phyloP scores from a whole-genome alignment of 345 rosid genomes.

The Lepidium didymum region DNA sequence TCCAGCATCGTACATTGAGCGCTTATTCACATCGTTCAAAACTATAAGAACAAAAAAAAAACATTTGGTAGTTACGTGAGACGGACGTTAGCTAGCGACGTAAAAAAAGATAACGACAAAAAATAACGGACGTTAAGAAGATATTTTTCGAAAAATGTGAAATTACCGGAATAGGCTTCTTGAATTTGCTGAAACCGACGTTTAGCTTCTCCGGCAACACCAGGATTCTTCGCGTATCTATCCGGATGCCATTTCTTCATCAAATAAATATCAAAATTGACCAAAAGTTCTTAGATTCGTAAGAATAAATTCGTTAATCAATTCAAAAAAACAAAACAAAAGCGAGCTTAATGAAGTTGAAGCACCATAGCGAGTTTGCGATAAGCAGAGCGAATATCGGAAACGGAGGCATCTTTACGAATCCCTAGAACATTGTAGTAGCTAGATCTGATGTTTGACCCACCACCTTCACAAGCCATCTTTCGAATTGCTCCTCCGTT shows the following conservation, averaged over 20 bases:
- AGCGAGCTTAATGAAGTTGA: neutral
- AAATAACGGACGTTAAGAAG: conserved; percentile 1
- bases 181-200: conserved; percentile 87
- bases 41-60: conserved; percentile 32
- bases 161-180: conserved; percentile 84
- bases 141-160: neutral
- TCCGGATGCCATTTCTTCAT: conserved; percentile 96
- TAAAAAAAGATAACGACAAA: neutral
- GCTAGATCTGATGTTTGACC: conserved; percentile 55
- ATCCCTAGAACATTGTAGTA: conserved; percentile 77
- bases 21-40: conserved; percentile 52
- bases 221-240: conserved; percentile 46
- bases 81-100: neutral
- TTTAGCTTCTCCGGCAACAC: conserved; percentile 63
- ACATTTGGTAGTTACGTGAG: neutral
- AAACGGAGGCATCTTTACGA: conserved; percentile 72
- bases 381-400: conserved; percentile 74
- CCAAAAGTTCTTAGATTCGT: neutral
- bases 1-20: conserved; percentile 78
- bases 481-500: neutral
- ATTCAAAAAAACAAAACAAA: too few relatives aligned
- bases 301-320: neutral
- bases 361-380: conserved; percentile 86
- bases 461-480: conserved; percentile 64
- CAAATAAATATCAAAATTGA: neutral